Base-by-base conservation (phyloP, 2,329 filamentous ascomycete genomes). In the Dactylellina cionopaga region DNA sequence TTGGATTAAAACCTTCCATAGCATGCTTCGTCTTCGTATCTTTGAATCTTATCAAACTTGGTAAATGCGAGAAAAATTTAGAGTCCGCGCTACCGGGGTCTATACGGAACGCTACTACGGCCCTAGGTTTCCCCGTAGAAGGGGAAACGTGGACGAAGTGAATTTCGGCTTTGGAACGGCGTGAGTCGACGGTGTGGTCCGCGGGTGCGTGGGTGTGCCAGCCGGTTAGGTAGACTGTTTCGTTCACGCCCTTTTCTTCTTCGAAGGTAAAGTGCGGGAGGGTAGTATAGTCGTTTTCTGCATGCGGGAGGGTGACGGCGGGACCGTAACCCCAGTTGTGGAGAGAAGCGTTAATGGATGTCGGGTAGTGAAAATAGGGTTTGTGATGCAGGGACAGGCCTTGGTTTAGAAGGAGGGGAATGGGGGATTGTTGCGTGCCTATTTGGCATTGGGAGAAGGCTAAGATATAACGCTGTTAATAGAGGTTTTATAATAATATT, bases 191-290 rank as follows among this genome's bases (percentile, higher is more conserved):
- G 1, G 80, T 79, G 76, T 85, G 84, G 64, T 85, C 84, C 3
- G 83, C 83, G 0, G 84, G 84, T 0, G 83, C 76, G 75, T 85
- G 84, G 51, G 84, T 82, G 78, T 85, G 84, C 83, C 83, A 85
- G 47, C 83, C 82, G 39, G 78, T 80, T 6, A 85, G 79, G 75
- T 83, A 85, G 19, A 83, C 79, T 0, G 81, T 84, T 69, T 81
- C 78, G 51, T 63, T 62, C 35, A 33, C 27, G 41, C 39, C 56
- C n/a, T 11, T 15, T 31, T 25, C 24, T 76, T 83, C 81, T 56
- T 84, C 82, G 76, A 81, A 84, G 1, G 78, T 80, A 65, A 85
- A 77, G 44, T 79, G 79, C 1, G 83, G 82, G 25, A 81, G 78
- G 1, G 73, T 75, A 3, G 80, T 81, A 72, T 81, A 81, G 27